Base-by-base conservation (phyloP, 805 yeast genomes). In the Yarrowia alimentaria region DNA sequence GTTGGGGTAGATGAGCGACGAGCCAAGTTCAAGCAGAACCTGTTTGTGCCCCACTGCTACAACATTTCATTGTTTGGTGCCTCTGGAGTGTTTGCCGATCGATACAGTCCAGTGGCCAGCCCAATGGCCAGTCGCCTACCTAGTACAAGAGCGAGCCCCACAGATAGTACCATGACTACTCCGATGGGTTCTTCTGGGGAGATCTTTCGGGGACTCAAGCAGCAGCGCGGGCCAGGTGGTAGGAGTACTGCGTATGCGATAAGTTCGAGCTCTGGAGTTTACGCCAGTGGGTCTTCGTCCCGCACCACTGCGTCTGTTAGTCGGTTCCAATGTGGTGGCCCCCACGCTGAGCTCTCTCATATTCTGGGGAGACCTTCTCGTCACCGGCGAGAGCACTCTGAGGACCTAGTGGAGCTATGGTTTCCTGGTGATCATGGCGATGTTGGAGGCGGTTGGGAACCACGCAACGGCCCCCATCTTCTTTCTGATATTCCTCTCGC, bases 361-460 rank as follows among this genome's bases (percentile, higher is more conserved):
- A 37, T 37, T 29, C 12, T 21, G n/a, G 26, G 48, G 4, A 16
- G 13, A 2, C 24, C 13, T 7, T 18, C 13, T 4, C 50, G 50
- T 3, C 37, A 24, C 9, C 25, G 28, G 6, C 42, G 20, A 2
- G 51, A 40, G 16, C 14, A 21, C 13, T 31, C 51, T 5, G 34
- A 58, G 2, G 75, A 72, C 56, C 58, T 74, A 20, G 58, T 72
- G 8, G 86, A 81, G 57, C 57, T 77, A 30, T 81, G 81, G 81
- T 81, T 81, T 57, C 76, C 83, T 0, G 87, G 86, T 0, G 78
- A 77, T 58, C 86, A 81, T 62, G 70, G 81, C 5, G 85, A 81
- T 62, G 66, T 78, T 56, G 87, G 86, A 1, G 86, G 85, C 2
- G 83, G 83, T 0, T 31, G 35, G 37, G 6, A 12, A 6, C 35